Conservation (phyloP, 2,329 filamentous ascomycete genomes). For the Calonectria ilicicola region DNA sequence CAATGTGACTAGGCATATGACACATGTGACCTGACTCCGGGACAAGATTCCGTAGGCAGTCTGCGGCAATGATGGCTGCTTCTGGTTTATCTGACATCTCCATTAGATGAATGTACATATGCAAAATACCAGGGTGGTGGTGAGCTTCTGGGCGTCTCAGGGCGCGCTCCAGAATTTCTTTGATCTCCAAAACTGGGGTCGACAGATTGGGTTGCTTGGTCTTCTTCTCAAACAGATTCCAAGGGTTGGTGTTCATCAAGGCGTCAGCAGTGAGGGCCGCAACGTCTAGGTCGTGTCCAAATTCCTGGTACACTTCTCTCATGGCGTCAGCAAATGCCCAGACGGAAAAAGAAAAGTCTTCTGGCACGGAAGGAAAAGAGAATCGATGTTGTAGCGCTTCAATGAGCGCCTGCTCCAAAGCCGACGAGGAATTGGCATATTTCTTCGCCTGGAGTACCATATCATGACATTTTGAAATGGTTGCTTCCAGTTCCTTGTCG, state of each 20-base stretch:
- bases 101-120: slow-evolving; percentile 83
- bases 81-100: slow-evolving; percentile 80
- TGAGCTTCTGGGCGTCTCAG: slow-evolving; percentile 53
- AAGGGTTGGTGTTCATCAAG: slow-evolving; percentile 62
- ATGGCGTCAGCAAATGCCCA: slow-evolving; percentile 53
- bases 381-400: slow-evolving; percentile 72
- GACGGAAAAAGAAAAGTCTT: slow-evolving; percentile 58
- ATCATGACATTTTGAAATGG: neutral
- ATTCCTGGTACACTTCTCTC: slow-evolving; percentile 48
- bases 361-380: slow-evolving; percentile 53
- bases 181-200: slow-evolving; percentile 45
- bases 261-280: slow-evolving; percentile 54
- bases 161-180: slow-evolving; percentile 54
- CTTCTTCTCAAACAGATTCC: slow-evolving; percentile 57
- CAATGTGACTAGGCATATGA: slow-evolving; percentile 84
- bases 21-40: slow-evolving; percentile 78
- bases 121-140: slow-evolving; percentile 79
- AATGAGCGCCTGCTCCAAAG: slow-evolving; percentile 70
- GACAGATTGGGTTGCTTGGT: slow-evolving; percentile 44
- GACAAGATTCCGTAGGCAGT: slow-evolving; percentile 72
- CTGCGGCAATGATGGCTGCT: slow-evolving; percentile 68
- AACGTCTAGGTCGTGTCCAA: slow-evolving; percentile 55
- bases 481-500: slow-evolving; percentile 21
- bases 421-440: neutral
- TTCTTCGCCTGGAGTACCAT: slow-evolving; percentile 1